phyloP scores from a whole-genome alignment of 371 early-diverging fungal genomes.

The Massospora cicadina region DNA sequence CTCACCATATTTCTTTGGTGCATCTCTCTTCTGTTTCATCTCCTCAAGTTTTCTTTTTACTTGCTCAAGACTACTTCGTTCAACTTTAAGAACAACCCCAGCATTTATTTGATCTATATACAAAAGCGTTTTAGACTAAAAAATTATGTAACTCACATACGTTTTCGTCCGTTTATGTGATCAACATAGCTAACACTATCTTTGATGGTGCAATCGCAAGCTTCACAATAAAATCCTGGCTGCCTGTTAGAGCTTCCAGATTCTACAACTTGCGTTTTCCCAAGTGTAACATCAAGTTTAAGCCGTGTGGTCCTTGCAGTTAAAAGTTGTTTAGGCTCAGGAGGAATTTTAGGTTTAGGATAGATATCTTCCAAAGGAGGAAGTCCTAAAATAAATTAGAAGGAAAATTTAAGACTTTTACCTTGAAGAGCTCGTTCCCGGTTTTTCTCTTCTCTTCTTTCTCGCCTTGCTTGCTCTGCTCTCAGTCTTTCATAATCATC shows the following conservation, averaged over 20 bases:
- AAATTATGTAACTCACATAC: conserved; percentile 20
- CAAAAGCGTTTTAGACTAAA: background rate
- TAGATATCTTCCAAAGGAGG: background rate
- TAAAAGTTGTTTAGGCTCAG: background rate
- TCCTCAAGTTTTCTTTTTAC: conserved; percentile 18
- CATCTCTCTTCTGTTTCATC: conserved; percentile 27
- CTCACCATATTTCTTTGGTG: conserved; percentile 24
- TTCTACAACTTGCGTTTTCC: conserved; percentile 67
- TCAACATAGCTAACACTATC: conserved; percentile 74
- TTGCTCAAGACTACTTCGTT: conserved; percentile 30
- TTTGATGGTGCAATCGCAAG: conserved; percentile 69
- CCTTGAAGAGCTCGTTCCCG: background rate
- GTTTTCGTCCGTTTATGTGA: conserved; percentile 79
- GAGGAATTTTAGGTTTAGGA: background rate
- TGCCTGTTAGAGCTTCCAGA: conserved; percentile 35
- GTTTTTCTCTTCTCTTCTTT: background rate
- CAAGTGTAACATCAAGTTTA: conserved; percentile 50
- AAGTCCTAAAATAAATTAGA: background rate
- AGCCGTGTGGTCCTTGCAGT: conserved; percentile 14
- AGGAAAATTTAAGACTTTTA: background rate
- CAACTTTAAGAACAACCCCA: conserved; percentile 61
- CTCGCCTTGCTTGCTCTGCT: background rate
- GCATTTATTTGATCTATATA: conserved; percentile 36
- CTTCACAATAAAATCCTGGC: conserved; percentile 82
- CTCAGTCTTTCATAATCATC: background rate